Evolutionary conservation across 257 asterid genomes (phyloP).

Genomic region (Craterostigma plantagineum): DNA sequence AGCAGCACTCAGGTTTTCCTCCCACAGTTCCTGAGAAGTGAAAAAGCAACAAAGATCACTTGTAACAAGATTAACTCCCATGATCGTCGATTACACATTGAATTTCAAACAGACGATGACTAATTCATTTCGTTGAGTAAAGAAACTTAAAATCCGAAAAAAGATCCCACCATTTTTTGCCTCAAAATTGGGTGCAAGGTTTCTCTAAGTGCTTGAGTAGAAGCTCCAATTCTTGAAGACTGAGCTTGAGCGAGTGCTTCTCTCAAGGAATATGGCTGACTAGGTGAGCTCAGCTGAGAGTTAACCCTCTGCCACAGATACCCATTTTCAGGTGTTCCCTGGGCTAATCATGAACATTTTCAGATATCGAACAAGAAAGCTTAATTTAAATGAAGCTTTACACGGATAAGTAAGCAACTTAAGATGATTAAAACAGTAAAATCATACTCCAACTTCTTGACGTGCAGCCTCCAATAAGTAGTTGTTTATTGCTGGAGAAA

Average conservation of each 20-base stretch:
- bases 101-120: too few species aligned
- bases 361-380: constrained; percentile 7
- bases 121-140: too few species aligned
- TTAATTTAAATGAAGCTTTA: constrained; percentile 5
- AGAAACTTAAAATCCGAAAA: too few species aligned
- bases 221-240: constrained; percentile 92
- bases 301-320: constrained; percentile 93
- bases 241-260: constrained; percentile 99
- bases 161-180: constrained; percentile 69
- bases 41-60: constrained; percentile 7
- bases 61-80: constrained; percentile 5
- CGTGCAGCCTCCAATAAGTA: constrained; percentile 92
- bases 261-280: constrained; percentile 94
- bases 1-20: constrained; percentile 93
- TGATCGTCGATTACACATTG: neutral
- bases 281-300: constrained; percentile 95
- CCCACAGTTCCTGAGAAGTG: constrained; percentile 88
- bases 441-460: constrained; percentile 90
- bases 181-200: constrained; percentile 89
- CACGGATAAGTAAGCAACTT: constrained; percentile 7
- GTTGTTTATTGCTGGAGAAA: constrained; percentile 91
- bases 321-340: constrained; percentile 98
- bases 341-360: constrained; percentile 38
- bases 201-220: constrained; percentile 87
- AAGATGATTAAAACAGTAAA: constrained; percentile 1